These are phyloP conservation scores for Fusarium sp. DNA, from an alignment of 2,329 filamentous ascomycete genomes.

Conservation along the genomic window DNA sequence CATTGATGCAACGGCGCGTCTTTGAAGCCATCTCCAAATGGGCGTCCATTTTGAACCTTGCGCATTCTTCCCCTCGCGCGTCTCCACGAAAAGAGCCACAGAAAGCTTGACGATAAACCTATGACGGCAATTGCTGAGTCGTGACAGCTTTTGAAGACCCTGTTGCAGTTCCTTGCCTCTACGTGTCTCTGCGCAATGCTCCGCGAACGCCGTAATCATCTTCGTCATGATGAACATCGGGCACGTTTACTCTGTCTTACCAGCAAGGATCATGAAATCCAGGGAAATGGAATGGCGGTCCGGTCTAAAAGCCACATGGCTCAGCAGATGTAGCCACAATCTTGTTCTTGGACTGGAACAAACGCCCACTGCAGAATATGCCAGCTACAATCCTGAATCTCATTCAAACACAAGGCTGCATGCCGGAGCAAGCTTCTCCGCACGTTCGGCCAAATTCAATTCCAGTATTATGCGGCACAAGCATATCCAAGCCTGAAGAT, in stretches of 20 bases:
- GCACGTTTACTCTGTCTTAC: constrained; percentile 24
- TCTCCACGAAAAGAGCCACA: constrained; percentile 26
- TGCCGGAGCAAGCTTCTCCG: constrained; percentile 42
- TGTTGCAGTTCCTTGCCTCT: constrained; percentile 24
- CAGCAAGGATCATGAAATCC: constrained; percentile 30
- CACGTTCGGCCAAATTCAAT: constrained; percentile 42
- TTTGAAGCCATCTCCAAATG: constrained; percentile 45
- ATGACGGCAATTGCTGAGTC: constrained; percentile 28
- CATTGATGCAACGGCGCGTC: constrained; percentile 42
- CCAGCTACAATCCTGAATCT: constrained; percentile 35
- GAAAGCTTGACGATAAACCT: constrained; percentile 7
- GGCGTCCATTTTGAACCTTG: constrained; percentile 28
- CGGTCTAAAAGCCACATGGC: constrained; percentile 39
- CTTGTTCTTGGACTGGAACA: background rate
- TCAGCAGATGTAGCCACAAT: constrained; percentile 23
- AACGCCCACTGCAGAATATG: constrained; percentile 12
- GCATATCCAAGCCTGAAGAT: constrained; percentile 32
- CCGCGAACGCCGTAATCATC: background rate
- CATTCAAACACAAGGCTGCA: constrained; percentile 38
- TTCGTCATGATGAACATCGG: constrained; percentile 24
- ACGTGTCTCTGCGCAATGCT: background rate
- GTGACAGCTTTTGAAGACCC: constrained; percentile 13
- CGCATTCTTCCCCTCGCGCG: constrained; percentile 23
- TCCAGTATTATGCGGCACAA: constrained; percentile 33
- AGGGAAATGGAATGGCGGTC: constrained; percentile 21